Conservation (phyloP, 495 filamentous ascomycete genomes). For the Pyronema omphalodes region DNA sequence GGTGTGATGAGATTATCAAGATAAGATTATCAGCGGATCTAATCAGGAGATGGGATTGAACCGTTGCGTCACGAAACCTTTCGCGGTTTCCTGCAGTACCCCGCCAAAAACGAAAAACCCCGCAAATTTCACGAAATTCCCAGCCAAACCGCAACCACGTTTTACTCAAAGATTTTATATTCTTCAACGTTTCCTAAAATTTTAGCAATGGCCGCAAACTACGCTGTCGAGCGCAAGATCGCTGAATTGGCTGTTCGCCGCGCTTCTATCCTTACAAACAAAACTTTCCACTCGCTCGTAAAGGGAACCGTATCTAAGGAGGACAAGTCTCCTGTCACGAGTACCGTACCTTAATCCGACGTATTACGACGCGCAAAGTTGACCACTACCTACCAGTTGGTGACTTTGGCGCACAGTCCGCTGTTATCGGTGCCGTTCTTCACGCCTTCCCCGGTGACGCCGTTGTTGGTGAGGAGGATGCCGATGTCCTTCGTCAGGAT, state of each 20-base stretch:
- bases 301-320: conserved; percentile 89
- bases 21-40: too few relatives aligned
- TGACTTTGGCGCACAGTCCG: conserved; percentile 91
- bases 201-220: conserved; percentile 31
- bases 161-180: neutral
- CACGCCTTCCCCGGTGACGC: conserved; percentile 78
- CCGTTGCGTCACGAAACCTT: too few relatives aligned
- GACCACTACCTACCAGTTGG: conserved; percentile 33
- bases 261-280: conserved; percentile 72
- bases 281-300: conserved; percentile 75
- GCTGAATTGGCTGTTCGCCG: conserved; percentile 86
- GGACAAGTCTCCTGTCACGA: conserved; percentile 90
- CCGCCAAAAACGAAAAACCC: neutral
- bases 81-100: neutral
- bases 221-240: conserved; percentile 64
- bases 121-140: neutral
- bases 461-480: conserved; percentile 90
- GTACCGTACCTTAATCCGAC: conserved; percentile 2
- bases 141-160: conserved; percentile 7
- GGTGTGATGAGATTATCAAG: neutral
- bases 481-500: conserved; percentile 53
- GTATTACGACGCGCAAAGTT: neutral
- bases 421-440: conserved; percentile 79
- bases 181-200: neutral
- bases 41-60: too few relatives aligned